Evolutionary conservation across 192 early-diverging fungal species (phyloP).

Genomic region (Dimargaris verticillata): DNA sequence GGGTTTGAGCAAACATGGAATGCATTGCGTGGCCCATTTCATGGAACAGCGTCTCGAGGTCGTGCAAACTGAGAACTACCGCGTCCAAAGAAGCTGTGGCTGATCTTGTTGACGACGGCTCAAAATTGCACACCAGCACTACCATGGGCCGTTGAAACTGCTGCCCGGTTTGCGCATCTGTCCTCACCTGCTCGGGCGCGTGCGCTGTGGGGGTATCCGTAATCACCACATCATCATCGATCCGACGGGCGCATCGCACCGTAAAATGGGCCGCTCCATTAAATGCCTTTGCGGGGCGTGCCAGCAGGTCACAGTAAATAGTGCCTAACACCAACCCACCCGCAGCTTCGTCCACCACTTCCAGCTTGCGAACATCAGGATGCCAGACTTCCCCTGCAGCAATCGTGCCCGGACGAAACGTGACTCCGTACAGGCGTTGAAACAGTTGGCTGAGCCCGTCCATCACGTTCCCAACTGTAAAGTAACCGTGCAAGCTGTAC

Average conservation of each 20-base stretch:
- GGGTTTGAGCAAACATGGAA: conserved; percentile 87
- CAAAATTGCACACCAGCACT: conserved; percentile 58
- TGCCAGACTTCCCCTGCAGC: conserved; percentile 82
- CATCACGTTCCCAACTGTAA: conserved; percentile 77
- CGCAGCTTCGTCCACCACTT: conserved; percentile 78
- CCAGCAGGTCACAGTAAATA: conserved; percentile 88
- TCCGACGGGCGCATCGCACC: conserved; percentile 67
- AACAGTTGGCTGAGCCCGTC: conserved; percentile 78
- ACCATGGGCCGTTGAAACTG: conserved; percentile 54
- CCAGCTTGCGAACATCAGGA: conserved; percentile 71
- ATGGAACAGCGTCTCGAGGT: conserved; percentile 94
- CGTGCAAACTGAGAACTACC: conserved; percentile 49
- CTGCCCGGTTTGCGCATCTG: conserved; percentile 21
- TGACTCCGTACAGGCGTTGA: conserved; percentile 70
- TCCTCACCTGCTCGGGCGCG: conserved; percentile 16
- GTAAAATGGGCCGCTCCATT: conserved; percentile 92
- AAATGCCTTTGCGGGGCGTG: conserved; percentile 52
- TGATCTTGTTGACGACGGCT: too few species aligned
- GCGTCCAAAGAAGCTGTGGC: conserved; percentile 29
- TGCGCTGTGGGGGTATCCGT: conserved; percentile 7
- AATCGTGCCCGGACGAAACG: conserved; percentile 48
- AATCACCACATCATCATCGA: conserved; percentile 55
- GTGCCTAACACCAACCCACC: conserved; percentile 75
- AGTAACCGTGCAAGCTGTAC: conserved; percentile 47
- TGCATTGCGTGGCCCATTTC: conserved; percentile 99